Evolutionary conservation across 306 rosid genomes (phyloP).

Genomic region (Cucumis sativus): Cucumber_9930_V3 NC_026657.2:9418001-9418500

Average conservation of each 20-base stretch:
- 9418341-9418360: neutral
- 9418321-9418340: conserved; percentile 72
- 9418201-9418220: conserved; percentile 91
- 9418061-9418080: conserved; percentile 98
- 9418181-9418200: conserved; percentile 70
- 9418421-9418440: neutral
- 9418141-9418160: conserved; percentile 88
- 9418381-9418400: neutral
- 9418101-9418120: conserved; percentile 86
- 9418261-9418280: conserved; percentile 64
- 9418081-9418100: conserved; percentile 96
- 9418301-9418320: conserved; percentile 77
- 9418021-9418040: neutral
- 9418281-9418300: conserved; percentile 56
- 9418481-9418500: neutral
- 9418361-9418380: neutral
- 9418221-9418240: conserved; percentile 78
- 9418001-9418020: neutral
- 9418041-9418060: conserved; percentile 57
- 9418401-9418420: neutral
- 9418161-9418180: conserved; percentile 69
- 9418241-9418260: conserved; percentile 35
- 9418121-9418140: conserved; percentile 59
- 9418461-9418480: neutral
- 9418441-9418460: neutral